Evolutionary conservation across 108 stramenopile species (phyloP).

Genomic region (Licmophora abbreviata): DNA sequence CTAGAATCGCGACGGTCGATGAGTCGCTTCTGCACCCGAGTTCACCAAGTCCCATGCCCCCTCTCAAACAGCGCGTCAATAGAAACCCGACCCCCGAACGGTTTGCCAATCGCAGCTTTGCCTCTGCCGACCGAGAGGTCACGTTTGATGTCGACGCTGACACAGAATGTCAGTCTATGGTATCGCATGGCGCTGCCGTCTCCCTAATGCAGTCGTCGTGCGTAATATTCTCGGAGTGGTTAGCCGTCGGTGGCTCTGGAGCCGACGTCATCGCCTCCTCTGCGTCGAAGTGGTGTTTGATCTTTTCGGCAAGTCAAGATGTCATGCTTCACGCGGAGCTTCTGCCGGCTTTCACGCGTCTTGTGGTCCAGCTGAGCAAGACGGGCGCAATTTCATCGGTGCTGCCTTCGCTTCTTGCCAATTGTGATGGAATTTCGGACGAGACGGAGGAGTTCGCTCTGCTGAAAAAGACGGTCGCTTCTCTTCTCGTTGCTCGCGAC

Average conservation of each 20-base stretch:
- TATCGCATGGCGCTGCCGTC: conserved; percentile 5
- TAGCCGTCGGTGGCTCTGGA: conserved; percentile 18
- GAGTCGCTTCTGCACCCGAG: conserved; percentile 8
- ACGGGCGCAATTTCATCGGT: conserved; percentile 3
- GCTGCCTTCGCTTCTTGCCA: conserved; percentile 13
- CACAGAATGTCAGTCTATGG: conserved; percentile 3
- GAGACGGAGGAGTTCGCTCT: background rate
- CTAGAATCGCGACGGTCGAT: conserved; percentile 37
- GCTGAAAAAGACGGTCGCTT: conserved; percentile 5
- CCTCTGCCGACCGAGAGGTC: background rate
- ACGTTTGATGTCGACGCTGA: background rate
- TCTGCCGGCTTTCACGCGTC: conserved; percentile 20
- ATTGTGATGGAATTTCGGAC: conserved; percentile 4
- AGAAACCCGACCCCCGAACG: conserved; percentile 10
- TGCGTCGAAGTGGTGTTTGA: conserved; percentile 17
- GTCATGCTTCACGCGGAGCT: conserved; percentile 11
- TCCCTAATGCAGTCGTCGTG: conserved; percentile 28
- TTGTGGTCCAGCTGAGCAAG: conserved; percentile 19
- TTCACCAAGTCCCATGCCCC: conserved; percentile 13
- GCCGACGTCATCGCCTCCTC: conserved; percentile 12
- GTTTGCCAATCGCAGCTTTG: conserved; percentile 5
- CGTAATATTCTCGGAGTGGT: conserved; percentile 27
- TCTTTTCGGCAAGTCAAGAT: conserved; percentile 5
- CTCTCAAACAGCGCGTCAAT: conserved; percentile 21
- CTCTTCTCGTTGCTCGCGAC: conserved; percentile 1